Percentiles rank a stretch among this genome's conserved stretches.
These are phyloP conservation scores for Colletotrichum gigasporum DNA, from an alignment of 2,329 filamentous ascomycete genomes.

Conservation along the genomic window DNA sequence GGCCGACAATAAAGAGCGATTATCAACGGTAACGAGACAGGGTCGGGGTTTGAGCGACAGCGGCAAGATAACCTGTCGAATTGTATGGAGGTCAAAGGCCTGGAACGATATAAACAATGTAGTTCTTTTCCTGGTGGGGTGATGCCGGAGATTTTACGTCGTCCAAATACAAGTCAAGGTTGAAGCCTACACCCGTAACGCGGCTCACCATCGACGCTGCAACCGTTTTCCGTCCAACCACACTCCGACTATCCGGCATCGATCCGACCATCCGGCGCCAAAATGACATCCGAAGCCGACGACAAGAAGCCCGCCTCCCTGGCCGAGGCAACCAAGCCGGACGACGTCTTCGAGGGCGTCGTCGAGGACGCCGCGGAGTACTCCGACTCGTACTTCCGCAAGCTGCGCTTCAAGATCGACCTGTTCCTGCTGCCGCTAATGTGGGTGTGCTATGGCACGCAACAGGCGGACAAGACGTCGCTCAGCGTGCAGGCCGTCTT, in stretches of 20 bases:
- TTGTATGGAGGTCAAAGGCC: too few relatives aligned
- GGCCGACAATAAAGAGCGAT: not conserved
- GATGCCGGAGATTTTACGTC: too few relatives aligned
- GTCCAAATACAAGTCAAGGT: too few relatives aligned
- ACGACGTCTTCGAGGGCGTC: slow-evolving; percentile 7
- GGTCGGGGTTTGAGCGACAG: too few relatives aligned
- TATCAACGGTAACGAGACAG: too few relatives aligned
- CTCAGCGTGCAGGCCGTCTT: slow-evolving; percentile 41
- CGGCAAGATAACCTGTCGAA: too few relatives aligned
- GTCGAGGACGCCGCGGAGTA: slow-evolving; percentile 32
- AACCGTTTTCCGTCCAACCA: too few relatives aligned
- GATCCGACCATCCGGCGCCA: not conserved
- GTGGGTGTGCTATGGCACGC: slow-evolving; percentile 40
- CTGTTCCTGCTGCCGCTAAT: slow-evolving; percentile 41
- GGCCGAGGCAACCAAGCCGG: not conserved
- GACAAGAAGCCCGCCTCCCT: not conserved
- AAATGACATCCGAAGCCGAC: not conserved
- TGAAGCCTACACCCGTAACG: too few relatives aligned
- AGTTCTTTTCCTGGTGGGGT: not conserved
- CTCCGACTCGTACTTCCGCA: slow-evolving; percentile 37
- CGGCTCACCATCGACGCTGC: too few relatives aligned
- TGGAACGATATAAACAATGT: not conserved
- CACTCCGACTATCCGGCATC: too few relatives aligned
- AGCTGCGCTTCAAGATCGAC: slow-evolving; percentile 42
- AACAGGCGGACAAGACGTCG: slow-evolving; percentile 43